Percentiles rank a stretch among this genome's conserved stretches.
Conservation (phyloP, 2,329 filamentous ascomycete species). For the Tympanopsis confertula region DNA sequence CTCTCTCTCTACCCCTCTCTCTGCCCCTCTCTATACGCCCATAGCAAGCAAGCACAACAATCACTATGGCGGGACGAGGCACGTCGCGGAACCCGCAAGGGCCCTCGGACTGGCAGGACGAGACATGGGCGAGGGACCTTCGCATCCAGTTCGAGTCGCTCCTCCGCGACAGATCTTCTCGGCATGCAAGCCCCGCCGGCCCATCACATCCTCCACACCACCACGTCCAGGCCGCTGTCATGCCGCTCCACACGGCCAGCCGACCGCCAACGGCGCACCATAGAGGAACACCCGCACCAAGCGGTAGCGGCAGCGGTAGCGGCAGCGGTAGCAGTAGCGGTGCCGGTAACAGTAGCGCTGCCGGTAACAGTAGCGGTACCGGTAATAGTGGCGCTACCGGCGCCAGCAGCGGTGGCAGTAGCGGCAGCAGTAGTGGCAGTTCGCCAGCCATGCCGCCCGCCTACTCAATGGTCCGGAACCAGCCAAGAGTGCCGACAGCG, state of each 20-base stretch:
- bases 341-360: not conserved
- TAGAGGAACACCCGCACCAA: no score
- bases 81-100: slow-evolving; percentile 10
- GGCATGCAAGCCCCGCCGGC: slow-evolving; percentile 6
- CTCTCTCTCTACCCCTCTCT: slow-evolving; percentile 3
- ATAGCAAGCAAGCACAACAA: slow-evolving; percentile 7
- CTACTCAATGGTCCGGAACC: slow-evolving; percentile 48
- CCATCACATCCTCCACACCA: slow-evolving; percentile 9
- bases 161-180: slow-evolving; percentile 46
- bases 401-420: not conserved
- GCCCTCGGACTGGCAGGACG: slow-evolving; percentile 34
- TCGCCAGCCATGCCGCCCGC: slow-evolving; percentile 34
- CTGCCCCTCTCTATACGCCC: slow-evolving; percentile 14
- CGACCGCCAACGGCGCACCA: not conserved
- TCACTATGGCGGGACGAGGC: slow-evolving; percentile 13
- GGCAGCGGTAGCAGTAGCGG: not conserved
- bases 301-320: not conserved
- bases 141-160: slow-evolving; percentile 77
- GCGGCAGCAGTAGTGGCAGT: no score
- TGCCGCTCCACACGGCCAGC: not conserved
- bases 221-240: no score
- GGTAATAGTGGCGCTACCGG: not conserved
- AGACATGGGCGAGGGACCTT: slow-evolving; percentile 68
- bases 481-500: slow-evolving; percentile 63
- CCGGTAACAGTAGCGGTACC: not conserved